phyloP scores from a whole-genome alignment of 2,329 filamentous ascomycete genomes.

The Paraconiothyrium sp. region DNA sequence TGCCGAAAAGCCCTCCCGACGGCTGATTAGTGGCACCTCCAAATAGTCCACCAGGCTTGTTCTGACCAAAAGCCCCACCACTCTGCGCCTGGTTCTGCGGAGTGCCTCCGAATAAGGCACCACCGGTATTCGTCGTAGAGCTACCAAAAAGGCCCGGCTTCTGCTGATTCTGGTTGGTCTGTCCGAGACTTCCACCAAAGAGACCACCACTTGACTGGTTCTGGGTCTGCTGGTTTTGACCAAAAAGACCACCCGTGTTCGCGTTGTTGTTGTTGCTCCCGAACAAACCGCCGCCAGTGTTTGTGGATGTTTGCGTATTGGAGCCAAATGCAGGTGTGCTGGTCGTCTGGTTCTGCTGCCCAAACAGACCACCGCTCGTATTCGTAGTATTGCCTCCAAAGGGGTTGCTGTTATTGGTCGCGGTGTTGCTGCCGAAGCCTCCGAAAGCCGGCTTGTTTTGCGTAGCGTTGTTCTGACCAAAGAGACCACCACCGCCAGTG shows the following conservation, averaged over 20 bases:
- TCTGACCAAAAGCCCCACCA: slow-evolving; percentile 59
- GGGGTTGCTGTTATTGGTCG: slow-evolving; percentile 35
- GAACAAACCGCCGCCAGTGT: slow-evolving; percentile 31
- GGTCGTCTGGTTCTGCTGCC: slow-evolving; percentile 31
- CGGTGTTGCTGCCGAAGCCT: slow-evolving; percentile 34
- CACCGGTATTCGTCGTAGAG: slow-evolving; percentile 11
- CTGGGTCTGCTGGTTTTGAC: slow-evolving; percentile 26
- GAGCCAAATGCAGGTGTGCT: slow-evolving; percentile 41
- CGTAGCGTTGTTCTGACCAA: slow-evolving; percentile 55
- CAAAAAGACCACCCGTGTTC: slow-evolving; percentile 32
- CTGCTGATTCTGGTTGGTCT: slow-evolving; percentile 41
- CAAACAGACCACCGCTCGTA: slow-evolving; percentile 46
- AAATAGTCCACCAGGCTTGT: slow-evolving; percentile 52
- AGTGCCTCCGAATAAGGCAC: slow-evolving; percentile 43
- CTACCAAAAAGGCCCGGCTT: slow-evolving; percentile 52
- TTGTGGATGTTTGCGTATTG: slow-evolving; percentile 31
- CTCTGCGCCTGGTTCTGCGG: slow-evolving; percentile 21
- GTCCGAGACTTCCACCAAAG: slow-evolving; percentile 42
- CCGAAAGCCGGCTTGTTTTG: slow-evolving; percentile 50
- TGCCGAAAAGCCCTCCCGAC: slow-evolving; percentile 43
- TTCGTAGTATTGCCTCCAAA: slow-evolving; percentile 41
- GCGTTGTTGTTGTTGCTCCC: slow-evolving; percentile 19
- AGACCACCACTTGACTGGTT: slow-evolving; percentile 26
- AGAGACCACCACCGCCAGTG: slow-evolving; percentile 56
- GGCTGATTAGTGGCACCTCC: slow-evolving; percentile 43